Base-by-base conservation (phyloP, 371 early-diverging fungal species). In the Mortierella sp. region DNA sequence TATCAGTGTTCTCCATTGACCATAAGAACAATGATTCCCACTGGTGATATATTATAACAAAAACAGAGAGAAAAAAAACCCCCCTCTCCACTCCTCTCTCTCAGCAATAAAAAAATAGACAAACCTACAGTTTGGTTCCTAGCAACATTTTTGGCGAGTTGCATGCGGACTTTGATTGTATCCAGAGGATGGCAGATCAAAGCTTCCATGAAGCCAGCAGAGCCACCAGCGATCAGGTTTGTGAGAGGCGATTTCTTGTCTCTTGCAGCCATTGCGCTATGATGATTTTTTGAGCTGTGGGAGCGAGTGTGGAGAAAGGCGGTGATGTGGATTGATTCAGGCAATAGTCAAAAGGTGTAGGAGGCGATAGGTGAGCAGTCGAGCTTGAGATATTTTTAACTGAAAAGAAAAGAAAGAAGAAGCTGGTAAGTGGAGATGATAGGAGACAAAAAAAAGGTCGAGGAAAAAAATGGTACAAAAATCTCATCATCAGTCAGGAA, bases 131-230 rank as follows among this genome's bases (percentile, higher is more conserved):
- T 22, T 22, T 67, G 72, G 43, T 64, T 66, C 47, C 74, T 67
- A 19, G 83, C 43, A 7, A 77, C 64, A 61, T 83, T 89, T 70
- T 89, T 89, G 37, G 90, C 88, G 34, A 96, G 86, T 83, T 96
- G 96, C 95, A 96, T 95, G 85, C 96, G 93, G 68, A 96, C 96
- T 89, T 98, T 98, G 86, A 98, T 96, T 29, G 99, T 98, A 85
- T 98, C 99, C 42, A 98, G 87, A 22, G 98, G 98, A 78, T 98
- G 98, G 82, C 98, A 98, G 68, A 89, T 89, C 72, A 94, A 87
- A 23, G 98, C 95, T 84, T 98, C 99, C 87, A 93, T 93, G 70
- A 95, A 91, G 35, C 98, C 99, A 5, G 99, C 99, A 13, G 94
- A 83, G 62, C 98, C 99, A 74, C 98, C 98, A 13, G 97, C 96